Evolutionary conservation across 768 basidiomycete genomes (phyloP).

Genomic region (Panellus pusillus): DNA sequence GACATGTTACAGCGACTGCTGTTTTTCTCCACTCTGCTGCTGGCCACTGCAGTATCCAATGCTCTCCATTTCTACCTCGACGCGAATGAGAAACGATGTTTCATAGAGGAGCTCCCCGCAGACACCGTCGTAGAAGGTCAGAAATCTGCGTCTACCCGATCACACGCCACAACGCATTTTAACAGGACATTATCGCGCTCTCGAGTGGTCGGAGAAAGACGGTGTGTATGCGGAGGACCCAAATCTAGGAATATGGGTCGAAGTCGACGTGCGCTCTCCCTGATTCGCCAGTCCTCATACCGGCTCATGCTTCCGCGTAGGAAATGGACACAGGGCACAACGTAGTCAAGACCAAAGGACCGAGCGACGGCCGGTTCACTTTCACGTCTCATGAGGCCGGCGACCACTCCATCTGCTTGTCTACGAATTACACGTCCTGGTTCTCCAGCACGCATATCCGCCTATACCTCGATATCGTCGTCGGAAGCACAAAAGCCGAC

Average conservation of each 20-base stretch:
- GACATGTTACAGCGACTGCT: slow-evolving; percentile 24
- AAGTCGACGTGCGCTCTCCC: slow-evolving; percentile 71
- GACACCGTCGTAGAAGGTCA: slow-evolving; percentile 94
- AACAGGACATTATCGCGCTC: slow-evolving; percentile 86
- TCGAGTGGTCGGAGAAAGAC: slow-evolving; percentile 82
- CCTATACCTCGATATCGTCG: slow-evolving; percentile 91
- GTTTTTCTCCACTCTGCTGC: slow-evolving; percentile 37
- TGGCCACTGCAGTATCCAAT: slow-evolving; percentile 46
- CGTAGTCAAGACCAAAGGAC: slow-evolving; percentile 89
- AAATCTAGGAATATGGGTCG: slow-evolving; percentile 84
- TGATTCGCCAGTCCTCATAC: neutral
- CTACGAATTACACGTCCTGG: slow-evolving; percentile 91
- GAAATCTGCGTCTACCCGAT: slow-evolving; percentile 13
- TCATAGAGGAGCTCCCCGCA: slow-evolving; percentile 92
- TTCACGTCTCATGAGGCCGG: slow-evolving; percentile 97
- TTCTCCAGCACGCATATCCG: slow-evolving; percentile 86
- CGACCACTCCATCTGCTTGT: slow-evolving; percentile 96
- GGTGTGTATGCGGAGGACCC: slow-evolving; percentile 71
- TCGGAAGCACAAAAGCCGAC: slow-evolving; percentile 86
- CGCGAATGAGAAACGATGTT: slow-evolving; percentile 90
- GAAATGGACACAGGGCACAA: slow-evolving; percentile 81
- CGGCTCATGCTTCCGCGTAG: slow-evolving; percentile 40
- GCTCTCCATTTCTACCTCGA: slow-evolving; percentile 98
- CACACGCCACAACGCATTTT: slow-evolving; percentile 2
- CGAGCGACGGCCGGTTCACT: slow-evolving; percentile 88